Evolutionary conservation across 129 eudicot genomes (phyloP), one percentile per base, ranked within the genome.

Genomic region (Sambucus nigra): DNA sequence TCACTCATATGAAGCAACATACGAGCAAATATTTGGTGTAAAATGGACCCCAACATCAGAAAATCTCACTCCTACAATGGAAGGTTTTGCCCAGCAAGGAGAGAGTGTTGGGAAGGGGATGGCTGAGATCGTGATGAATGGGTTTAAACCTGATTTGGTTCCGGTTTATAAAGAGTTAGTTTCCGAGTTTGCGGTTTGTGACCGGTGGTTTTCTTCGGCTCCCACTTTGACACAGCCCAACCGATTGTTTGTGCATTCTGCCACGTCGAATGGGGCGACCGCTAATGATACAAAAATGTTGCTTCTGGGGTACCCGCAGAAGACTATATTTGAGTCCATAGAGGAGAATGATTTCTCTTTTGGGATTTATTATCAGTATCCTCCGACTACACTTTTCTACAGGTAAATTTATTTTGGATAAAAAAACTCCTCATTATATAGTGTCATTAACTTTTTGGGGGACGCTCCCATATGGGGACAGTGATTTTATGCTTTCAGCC

Each of bases 221-320:
- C 84, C 84, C 38, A 70, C 76, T 5, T 60, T 73, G 4, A 77
- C 84, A 20, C 84, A 77, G 55, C 84, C 84, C 8, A 77, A 77
- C 22, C 48, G 84, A 60, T 15, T 77, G 44, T 77, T 32, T 33
- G 76, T 77, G 26, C 79, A 77, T 18, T 63, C 79, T 1, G 84
- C 84, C 15, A 77, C 84, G 28, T 77, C 84, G 0, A 55, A 50
- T 17, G 84, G 84, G 3, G 59, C 64, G 9, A 72, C 71, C 4
- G 52, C 73, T 24, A 72, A 77, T 47, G 73, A 67, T 41, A 59
- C 19, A 14, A 18, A 45, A 25, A 46, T 10, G n/a, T 18, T 77
- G 39, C 51, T 57, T 17, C 66, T 50, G 49, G 84, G 84, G 52
- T 61, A 40, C 31, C 84, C 84, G 0, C 84, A 77, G 25, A 77